Base-by-base conservation (phyloP, 495 filamentous ascomycete genomes). In the Parathielavia appendiculata region DNA sequence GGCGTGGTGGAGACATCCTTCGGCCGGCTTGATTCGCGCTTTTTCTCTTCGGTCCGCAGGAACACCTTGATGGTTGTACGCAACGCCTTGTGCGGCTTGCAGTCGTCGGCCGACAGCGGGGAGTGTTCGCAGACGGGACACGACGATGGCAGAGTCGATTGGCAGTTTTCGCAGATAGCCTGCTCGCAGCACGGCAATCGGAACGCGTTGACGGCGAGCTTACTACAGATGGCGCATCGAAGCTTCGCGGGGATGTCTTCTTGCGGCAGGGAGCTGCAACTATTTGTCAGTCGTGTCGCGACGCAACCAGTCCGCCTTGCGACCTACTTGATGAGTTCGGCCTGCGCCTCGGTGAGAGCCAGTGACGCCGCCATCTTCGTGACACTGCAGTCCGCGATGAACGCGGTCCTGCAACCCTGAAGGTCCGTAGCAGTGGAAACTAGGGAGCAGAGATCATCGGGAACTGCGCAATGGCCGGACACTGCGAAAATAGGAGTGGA, bases 161-260 rank as follows among this genome's bases (percentile, higher is more conserved):
- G 91, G 71, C 93, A 98, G 55, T 75, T 82, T 66, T 92, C 89
- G 74, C 95, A 97, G 56, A 97, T 95, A 23, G 88, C 85, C 65
- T 96, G 91, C 67, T 97, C 92, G 71, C 93, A 99, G 71, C 93
- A 99, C 8, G 92, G 91, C 12, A 96, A 75, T 34, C 90, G 86
- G 64, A 91, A 95, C 2, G 92, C 90, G 67, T 96, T 92, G 58
- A 92, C 75, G n/a, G 89, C 91, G 41, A 97, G 79, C 68, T 88
- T 90, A 71, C 86, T 93, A 75, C 93, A 97, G 58, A 88, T 88
- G 40, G 90, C 91, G 75, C 93, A 99, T 69, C 91, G 84, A 51
- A 97, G 82, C 82, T 97, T 97, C 66, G 89, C 88, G 13, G 93
- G 93, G 63, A 97, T 88, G 30, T 95, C 90, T 53, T 92, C 90